A percentile compares a stretch with the other conserved stretches of the same genome.
Evolutionary conservation across 1,284 basidiomycete genomes (phyloP).

Genomic region (Puccinia brachypodii): DNA sequence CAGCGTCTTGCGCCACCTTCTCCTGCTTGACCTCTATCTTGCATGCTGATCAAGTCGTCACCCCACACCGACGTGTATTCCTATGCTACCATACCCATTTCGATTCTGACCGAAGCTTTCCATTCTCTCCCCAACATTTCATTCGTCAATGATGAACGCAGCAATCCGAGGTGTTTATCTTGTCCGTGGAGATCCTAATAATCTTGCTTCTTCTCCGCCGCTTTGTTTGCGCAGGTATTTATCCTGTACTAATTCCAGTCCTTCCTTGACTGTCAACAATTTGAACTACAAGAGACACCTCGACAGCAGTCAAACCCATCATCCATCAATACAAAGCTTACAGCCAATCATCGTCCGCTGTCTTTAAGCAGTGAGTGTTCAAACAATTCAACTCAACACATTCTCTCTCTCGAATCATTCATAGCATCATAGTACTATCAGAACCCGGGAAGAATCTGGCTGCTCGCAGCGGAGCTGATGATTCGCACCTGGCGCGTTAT

Average conservation of each 20-base stretch:
- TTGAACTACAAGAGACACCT: constrained; percentile 26
- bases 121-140: background rate
- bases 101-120: constrained; percentile 9
- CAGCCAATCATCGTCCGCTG: constrained; percentile 24
- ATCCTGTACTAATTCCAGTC: constrained; percentile 17
- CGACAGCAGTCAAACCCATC: constrained; percentile 22
- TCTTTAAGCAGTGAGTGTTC: constrained; percentile 11
- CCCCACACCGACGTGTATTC: constrained; percentile 17
- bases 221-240: constrained; percentile 22
- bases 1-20: constrained; percentile 22
- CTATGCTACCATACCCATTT: background rate
- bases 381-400: background rate
- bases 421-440: background rate
- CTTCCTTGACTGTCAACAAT: constrained; percentile 30
- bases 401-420: background rate
- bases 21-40: constrained; percentile 15
- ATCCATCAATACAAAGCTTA: constrained; percentile 32
- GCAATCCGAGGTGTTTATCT: constrained; percentile 1
- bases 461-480: background rate
- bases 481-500: background rate
- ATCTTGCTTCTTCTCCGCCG: constrained; percentile 30
- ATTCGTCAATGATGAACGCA: constrained; percentile 16
- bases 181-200: constrained; percentile 41
- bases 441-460: background rate
- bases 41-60: constrained; percentile 27